Percentiles rank a stretch among this genome's conserved stretches.
Evolutionary conservation across 768 basidiomycete genomes (phyloP).

Genomic region (Dendrothele bispora): DNA sequence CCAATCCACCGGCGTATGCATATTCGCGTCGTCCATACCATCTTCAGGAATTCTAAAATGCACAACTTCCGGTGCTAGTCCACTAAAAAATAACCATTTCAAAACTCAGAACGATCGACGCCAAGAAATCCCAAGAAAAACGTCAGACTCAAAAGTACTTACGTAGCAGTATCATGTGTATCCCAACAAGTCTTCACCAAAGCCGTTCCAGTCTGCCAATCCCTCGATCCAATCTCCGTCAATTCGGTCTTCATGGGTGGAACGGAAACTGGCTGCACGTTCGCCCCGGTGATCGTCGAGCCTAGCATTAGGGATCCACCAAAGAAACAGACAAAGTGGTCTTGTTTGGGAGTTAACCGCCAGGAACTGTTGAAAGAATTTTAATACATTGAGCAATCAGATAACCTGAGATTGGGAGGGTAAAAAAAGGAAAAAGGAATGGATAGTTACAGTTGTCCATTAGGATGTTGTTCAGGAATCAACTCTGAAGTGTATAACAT

Average conservation of each 20-base stretch:
- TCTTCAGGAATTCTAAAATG: constrained; percentile 75
- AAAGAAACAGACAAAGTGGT: constrained; percentile 95
- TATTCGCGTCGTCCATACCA: constrained; percentile 38
- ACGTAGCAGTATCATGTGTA: constrained; percentile 85
- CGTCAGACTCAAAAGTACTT: constrained; percentile 29
- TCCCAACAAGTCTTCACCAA: constrained; percentile 87
- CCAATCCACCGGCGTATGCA: constrained; percentile 67
- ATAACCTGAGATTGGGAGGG: background rate
- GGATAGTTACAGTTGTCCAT: constrained; percentile 37
- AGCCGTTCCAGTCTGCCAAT: constrained; percentile 81
- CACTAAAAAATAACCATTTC: constrained; percentile 41
- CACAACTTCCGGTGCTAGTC: constrained; percentile 86
- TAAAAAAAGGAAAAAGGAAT: background rate
- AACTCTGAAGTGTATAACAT: constrained; percentile 85
- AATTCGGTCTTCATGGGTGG: constrained; percentile 69
- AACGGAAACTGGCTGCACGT: constrained; percentile 53
- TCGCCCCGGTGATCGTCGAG: constrained; percentile 66
- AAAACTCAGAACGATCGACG: background rate
- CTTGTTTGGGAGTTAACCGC: constrained; percentile 84
- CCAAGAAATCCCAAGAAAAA: background rate
- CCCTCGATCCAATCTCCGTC: constrained; percentile 60
- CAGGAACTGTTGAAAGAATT: constrained; percentile 64
- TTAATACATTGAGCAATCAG: constrained; percentile 3
- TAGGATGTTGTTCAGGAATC: constrained; percentile 48
- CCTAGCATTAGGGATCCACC: constrained; percentile 92